Base-by-base conservation (phyloP, 2,329 filamentous ascomycete genomes). In the Paracorniculantispora psalliotae region DNA sequence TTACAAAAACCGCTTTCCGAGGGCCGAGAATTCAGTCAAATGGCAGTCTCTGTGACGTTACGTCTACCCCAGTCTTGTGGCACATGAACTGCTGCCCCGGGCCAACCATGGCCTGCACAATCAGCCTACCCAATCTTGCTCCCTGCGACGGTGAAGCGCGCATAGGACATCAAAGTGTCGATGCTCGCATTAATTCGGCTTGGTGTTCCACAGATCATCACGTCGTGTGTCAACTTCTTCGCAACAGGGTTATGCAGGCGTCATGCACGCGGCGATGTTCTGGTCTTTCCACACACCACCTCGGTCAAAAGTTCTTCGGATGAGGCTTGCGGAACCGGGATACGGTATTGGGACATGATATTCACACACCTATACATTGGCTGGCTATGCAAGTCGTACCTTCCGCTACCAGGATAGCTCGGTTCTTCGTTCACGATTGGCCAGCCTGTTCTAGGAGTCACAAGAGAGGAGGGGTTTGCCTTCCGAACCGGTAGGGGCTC, bases 41-140 rank as follows among this genome's bases (percentile, higher is more conserved):
- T 15, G 33, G 13, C n/a, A 13, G 13, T 21, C 17, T 28, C 46
- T 54, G 50, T 28, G 50, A 59, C 57, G 57, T 59, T 59, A 54
- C 57, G 13, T 53, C n/a, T 28, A 41, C 49, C 30, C 49, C 43
- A 3, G 21, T 9, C 30, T 44, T n/a, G 39, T 19, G 37, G 28
- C 8, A 53, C 43, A 41, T 21, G 50, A 59, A 59, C 49, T 53
- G 26, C 13, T 43, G 43, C 49, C 50, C 57, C 33, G 28, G 33
- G 43, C 50, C 43, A 48, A 43, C 57, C 50, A 54, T 41, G 56
- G 26, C 41, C 25, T 19, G 44, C 19, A 15, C 33, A 39, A 17
- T 35, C 28, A n/a, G 15, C 28, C 19, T 23, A 28, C 19, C 35
- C 43, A 25, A 26, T 41, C 17, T 15, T 26, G 41, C 25, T 21